These are phyloP conservation scores for Globisporangium abappressorium DNA, from an alignment of 352 stramenopile species.

Conservation along the genomic window DNA sequence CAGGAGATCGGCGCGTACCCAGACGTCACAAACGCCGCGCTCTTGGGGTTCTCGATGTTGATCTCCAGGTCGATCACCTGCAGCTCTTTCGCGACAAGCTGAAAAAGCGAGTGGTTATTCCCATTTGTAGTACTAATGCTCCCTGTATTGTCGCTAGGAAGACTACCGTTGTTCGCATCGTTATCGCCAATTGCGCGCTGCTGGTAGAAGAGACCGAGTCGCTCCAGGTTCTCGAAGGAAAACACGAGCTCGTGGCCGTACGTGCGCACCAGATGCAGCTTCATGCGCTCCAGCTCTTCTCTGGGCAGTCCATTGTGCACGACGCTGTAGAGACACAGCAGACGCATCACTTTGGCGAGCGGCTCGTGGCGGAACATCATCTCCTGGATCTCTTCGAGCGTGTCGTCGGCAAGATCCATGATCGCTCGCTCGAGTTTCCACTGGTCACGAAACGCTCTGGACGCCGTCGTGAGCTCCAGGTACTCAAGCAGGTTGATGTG, in stretches of 20 bases:
- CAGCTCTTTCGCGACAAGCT: constrained; percentile 27
- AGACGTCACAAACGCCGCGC: constrained; percentile 64
- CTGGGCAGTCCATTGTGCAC: constrained; percentile 41
- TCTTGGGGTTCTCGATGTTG: constrained; percentile 49
- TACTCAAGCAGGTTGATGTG: constrained; percentile 64
- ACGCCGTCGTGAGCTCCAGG: constrained; percentile 40
- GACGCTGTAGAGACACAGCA: constrained; percentile 66
- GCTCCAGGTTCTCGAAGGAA: constrained; percentile 61
- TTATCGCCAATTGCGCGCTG: background rate
- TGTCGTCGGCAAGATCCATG: constrained; percentile 43
- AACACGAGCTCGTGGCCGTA: constrained; percentile 78
- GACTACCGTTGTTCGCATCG: background rate
- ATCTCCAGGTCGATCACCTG: constrained; percentile 56
- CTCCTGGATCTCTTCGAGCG: constrained; percentile 46
- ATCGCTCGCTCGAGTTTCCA: constrained; percentile 71
- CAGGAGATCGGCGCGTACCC: constrained; percentile 72
- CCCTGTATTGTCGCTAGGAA: background rate
- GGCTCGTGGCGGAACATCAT: constrained; percentile 59
- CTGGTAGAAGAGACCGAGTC: constrained; percentile 47
- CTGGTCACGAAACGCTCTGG: constrained; percentile 49
- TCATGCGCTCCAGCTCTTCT: constrained; percentile 38
- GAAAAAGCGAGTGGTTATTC: constrained; percentile 25
- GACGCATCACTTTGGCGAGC: constrained; percentile 45
- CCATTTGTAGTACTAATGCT: background rate
- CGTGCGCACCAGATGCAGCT: constrained; percentile 55